Evolutionary conservation across 2,329 filamentous ascomycete genomes (phyloP).

Genomic region (Calonectria henricotiae): DNA sequence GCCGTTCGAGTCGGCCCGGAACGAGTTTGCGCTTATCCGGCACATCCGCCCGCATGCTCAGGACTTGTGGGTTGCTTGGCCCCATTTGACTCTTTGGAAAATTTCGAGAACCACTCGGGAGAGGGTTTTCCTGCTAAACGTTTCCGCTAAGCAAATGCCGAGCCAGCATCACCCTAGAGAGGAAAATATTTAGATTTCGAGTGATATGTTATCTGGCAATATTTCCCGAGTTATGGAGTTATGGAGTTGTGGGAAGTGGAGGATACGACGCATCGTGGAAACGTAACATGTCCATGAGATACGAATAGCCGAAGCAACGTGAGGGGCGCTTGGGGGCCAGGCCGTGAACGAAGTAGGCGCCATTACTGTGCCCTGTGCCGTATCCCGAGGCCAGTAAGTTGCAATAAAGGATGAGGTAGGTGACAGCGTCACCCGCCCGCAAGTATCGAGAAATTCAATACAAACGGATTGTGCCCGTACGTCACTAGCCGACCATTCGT

Average conservation of each 20-base stretch:
- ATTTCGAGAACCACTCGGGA: slow-evolving; percentile 12
- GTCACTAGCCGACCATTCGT: neutral
- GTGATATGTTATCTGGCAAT: slow-evolving; percentile 21
- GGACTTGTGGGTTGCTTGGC: neutral
- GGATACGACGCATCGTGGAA: slow-evolving; percentile 22
- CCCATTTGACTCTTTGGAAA: slow-evolving; percentile 7
- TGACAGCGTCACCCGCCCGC: neutral
- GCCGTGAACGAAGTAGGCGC: neutral
- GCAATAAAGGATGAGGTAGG: neutral
- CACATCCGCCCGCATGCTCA: slow-evolving; percentile 16
- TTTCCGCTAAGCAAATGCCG: slow-evolving; percentile 18
- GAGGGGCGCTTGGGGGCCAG: neutral
- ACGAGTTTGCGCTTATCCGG: slow-evolving; percentile 13
- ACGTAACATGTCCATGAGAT: slow-evolving; percentile 22
- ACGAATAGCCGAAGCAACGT: neutral
- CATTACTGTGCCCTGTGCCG: neutral
- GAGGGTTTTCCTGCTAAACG: neutral
- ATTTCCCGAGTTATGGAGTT: neutral
- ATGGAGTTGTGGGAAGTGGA: slow-evolving; percentile 15
- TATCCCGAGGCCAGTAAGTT: neutral
- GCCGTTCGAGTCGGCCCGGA: slow-evolving; percentile 14
- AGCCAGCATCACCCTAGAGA: neutral
- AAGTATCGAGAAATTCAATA: neutral
- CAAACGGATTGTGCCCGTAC: neutral
- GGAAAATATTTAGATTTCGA: neutral